These are phyloP conservation scores for Vitis rotundifolia DNA, from an alignment of 164 flowering plant genomes.

Conservation along the genomic window DNA sequence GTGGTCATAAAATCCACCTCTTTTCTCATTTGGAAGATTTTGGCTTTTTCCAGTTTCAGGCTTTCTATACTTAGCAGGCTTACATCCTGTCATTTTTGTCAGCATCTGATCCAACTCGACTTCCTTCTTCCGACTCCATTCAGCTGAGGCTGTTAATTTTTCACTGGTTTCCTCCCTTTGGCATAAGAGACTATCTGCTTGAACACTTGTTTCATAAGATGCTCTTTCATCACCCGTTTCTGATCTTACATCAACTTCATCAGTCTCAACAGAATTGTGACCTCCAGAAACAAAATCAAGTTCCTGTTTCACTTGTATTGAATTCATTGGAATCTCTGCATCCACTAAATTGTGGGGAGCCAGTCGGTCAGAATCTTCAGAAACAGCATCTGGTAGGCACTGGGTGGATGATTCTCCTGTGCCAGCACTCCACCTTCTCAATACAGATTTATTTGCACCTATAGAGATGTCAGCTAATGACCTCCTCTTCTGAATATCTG, in stretches of 20 bases:
- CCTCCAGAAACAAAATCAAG: conserved; percentile 16
- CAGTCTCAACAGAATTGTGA: conserved; percentile 19
- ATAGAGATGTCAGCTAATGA: conserved; percentile 32
- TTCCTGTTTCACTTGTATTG: conserved; percentile 29
- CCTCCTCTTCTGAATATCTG: conserved; percentile 46
- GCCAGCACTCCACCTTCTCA: conserved; percentile 92
- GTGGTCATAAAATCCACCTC: conserved; percentile 54
- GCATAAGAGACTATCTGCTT: conserved; percentile 18
- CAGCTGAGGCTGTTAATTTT: conserved; percentile 41
- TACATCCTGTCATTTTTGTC: conserved; percentile 57
- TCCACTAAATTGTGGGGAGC: conserved; percentile 18
- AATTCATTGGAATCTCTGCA: conserved; percentile 20
- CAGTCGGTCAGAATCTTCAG: conserved; percentile 26
- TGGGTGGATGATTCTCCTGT: conserved; percentile 51
- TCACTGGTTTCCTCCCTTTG: conserved; percentile 34
- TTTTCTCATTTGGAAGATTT: conserved; percentile 38
- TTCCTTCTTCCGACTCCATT: conserved; percentile 79
- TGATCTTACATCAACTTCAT: conserved; percentile 23
- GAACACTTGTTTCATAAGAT: conserved; percentile 11
- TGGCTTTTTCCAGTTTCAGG: conserved; percentile 31
- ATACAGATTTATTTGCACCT: conserved; percentile 56
- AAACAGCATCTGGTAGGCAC: conserved; percentile 29
- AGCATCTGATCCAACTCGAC: conserved; percentile 75
- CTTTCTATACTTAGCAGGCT: conserved; percentile 35
- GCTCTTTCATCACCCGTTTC: conserved; percentile 20